phyloP scores from a whole-genome alignment of 176 grass and related monocot genomes.

The Chloris gayana region DNA sequence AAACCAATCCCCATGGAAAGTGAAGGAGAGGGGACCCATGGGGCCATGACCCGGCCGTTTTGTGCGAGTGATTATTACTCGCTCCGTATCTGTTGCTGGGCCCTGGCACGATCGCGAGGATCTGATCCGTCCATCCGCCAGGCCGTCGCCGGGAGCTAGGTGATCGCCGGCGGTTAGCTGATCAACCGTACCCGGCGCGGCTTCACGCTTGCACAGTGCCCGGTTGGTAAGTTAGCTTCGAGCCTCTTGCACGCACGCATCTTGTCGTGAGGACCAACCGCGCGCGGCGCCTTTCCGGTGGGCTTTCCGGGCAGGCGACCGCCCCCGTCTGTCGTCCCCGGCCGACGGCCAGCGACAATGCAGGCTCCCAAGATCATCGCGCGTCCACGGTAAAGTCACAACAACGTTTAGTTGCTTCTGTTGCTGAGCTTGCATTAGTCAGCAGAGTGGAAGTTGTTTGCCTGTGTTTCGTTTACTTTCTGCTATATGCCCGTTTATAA shows the following conservation, averaged over 20 bases:
- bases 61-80: neutral
- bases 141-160: neutral
- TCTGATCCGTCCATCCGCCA: neutral
- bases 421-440: neutral
- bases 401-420: too few relatives aligned
- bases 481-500: too few relatives aligned
- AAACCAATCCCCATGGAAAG: neutral
- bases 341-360: neutral
- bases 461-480: too few relatives aligned
- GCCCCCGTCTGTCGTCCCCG: neutral
- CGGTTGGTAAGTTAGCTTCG: neutral
- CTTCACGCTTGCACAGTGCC: neutral
- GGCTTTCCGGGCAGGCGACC: neutral
- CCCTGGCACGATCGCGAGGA: neutral
- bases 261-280: neutral
- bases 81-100: neutral
- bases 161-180: neutral
- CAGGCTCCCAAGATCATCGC: neutral
- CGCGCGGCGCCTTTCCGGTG: constrained; percentile 23
- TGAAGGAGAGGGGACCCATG: neutral
- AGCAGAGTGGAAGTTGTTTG: too few relatives aligned
- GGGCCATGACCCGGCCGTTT: neutral
- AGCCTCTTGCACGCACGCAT: neutral
- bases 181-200: neutral
- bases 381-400: too few relatives aligned